Evolutionary conservation across 139 green algal genomes (phyloP).

Genomic region (Nannochloris sp.): DNA sequence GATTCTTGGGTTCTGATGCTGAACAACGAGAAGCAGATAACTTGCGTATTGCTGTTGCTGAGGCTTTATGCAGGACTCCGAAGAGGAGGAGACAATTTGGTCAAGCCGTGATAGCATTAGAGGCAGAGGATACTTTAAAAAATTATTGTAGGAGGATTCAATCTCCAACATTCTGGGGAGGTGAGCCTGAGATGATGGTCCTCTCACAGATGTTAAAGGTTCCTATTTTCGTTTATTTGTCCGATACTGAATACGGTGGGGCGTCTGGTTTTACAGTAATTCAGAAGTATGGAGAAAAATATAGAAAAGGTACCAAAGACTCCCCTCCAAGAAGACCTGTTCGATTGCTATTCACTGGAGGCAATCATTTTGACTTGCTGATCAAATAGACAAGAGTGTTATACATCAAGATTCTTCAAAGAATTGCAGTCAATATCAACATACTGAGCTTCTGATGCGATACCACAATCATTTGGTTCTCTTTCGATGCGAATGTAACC

Average conservation of each 20-base stretch:
- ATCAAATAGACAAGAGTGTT: conserved; percentile 22
- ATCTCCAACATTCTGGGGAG: conserved; percentile 50
- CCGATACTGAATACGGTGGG: conserved; percentile 9
- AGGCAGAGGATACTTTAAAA: conserved; percentile 31
- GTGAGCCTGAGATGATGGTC: conserved; percentile 56
- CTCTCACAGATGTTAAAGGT: conserved; percentile 44
- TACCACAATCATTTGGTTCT: conserved; percentile 36
- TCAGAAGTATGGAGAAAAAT: conserved; percentile 50
- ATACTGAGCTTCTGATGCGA: conserved; percentile 39
- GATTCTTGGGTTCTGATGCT: conserved; percentile 14
- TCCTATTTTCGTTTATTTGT: conserved; percentile 42
- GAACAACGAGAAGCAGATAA: conserved; percentile 42
- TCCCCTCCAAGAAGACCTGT: conserved; percentile 22
- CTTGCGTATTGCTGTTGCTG: conserved; percentile 45
- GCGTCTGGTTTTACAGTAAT: conserved; percentile 31
- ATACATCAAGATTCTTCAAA: conserved; percentile 3
- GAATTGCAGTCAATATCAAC: background rate
- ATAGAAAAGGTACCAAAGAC: conserved; percentile 20
- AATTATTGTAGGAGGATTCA: conserved; percentile 51
- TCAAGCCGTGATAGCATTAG: conserved; percentile 26
- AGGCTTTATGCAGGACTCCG: conserved; percentile 42
- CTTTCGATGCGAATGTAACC: conserved; percentile 42
- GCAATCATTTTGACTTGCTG: conserved; percentile 64
- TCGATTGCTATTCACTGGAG: conserved; percentile 37
- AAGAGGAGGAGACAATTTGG: conserved; percentile 39